These are phyloP conservation scores for Paratinospora sagittata DNA, from an alignment of 164 flowering plant genomes.

Conservation along the genomic window DNA sequence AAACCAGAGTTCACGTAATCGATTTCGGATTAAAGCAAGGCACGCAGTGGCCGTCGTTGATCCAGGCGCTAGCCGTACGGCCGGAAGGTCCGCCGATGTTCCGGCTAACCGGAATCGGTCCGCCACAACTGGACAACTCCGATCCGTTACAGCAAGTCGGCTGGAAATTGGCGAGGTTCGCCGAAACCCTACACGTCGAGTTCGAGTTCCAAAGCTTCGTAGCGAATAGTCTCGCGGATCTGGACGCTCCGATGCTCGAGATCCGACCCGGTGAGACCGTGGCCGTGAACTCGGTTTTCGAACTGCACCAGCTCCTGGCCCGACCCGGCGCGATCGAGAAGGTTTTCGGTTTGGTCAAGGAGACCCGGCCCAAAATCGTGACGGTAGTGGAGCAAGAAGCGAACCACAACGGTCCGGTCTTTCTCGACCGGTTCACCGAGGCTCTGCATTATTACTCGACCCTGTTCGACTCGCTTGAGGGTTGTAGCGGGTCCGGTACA, in stretches of 20 bases:
- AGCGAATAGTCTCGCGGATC: conserved; percentile 45
- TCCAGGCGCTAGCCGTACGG: conserved; percentile 67
- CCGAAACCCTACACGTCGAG: conserved; percentile 46
- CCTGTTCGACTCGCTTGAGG: conserved; percentile 74
- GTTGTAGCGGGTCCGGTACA: conserved; percentile 36
- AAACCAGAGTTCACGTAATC: conserved; percentile 59
- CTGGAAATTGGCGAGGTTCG: conserved; percentile 59
- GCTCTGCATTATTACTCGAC: conserved; percentile 62
- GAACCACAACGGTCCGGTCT: conserved; percentile 62
- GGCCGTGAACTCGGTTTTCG: conserved; percentile 73
- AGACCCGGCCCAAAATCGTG: conserved; percentile 52
- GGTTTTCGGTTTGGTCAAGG: conserved; percentile 41
- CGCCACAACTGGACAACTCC: conserved; percentile 47
- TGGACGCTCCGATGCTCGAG: conserved; percentile 47
- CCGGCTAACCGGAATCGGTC: conserved; percentile 70
- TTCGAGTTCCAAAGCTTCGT: conserved; percentile 60
- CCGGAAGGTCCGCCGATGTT: conserved; percentile 67
- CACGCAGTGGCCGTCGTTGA: conserved; percentile 77
- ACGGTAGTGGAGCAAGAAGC: conserved; percentile 79
- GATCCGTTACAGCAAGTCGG: conserved; percentile 61
- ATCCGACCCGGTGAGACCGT: conserved; percentile 42
- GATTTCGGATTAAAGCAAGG: conserved; percentile 76
- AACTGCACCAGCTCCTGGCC: conserved; percentile 57
- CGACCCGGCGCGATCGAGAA: conserved; percentile 53
- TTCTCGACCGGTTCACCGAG: conserved; percentile 66